A percentile compares a stretch with the other conserved stretches of the same genome.
These are phyloP conservation scores for Mortierella alpina DNA, from an alignment of 192 early-diverging fungal genomes.

Conservation along the genomic window DNA sequence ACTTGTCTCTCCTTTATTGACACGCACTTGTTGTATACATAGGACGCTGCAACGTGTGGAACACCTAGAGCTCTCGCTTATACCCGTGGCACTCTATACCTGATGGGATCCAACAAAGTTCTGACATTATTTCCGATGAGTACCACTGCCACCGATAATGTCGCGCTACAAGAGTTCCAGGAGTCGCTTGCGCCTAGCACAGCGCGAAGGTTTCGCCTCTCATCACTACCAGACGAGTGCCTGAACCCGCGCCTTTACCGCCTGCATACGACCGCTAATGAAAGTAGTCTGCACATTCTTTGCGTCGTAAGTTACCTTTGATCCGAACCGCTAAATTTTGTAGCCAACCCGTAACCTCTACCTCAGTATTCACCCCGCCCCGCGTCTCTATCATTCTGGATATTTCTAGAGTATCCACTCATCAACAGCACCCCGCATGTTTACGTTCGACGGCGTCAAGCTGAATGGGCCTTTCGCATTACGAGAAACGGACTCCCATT, in stretches of 20 bases:
- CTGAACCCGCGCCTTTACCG: not conserved
- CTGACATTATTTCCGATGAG: not conserved
- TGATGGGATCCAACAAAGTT: constrained; percentile 3
- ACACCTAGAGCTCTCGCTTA: constrained; percentile 2
- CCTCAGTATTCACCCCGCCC: no score
- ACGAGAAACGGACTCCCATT: not conserved
- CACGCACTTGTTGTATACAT: not conserved
- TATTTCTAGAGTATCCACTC: not conserved
- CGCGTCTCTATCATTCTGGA: no score
- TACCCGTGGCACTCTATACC: not conserved
- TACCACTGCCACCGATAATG: constrained; percentile 1
- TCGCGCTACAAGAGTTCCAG: not conserved
- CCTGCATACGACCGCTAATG: constrained; percentile 4
- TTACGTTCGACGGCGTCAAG: not conserved
- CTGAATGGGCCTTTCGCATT: not conserved
- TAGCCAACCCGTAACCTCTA: no score
- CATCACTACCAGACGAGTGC: constrained; percentile 7
- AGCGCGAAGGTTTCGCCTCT: not conserved
- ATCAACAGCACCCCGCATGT: constrained; percentile 1
- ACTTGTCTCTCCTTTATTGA: not conserved
- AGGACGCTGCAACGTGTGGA: constrained; percentile 1
- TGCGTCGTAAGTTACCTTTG: constrained; percentile 6
- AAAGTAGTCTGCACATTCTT: not conserved
- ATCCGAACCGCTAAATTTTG: no score
- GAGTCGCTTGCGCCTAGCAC: not conserved